Conservation (phyloP, 352 stramenopile genomes). For the Phytophthora capsici region DNA sequence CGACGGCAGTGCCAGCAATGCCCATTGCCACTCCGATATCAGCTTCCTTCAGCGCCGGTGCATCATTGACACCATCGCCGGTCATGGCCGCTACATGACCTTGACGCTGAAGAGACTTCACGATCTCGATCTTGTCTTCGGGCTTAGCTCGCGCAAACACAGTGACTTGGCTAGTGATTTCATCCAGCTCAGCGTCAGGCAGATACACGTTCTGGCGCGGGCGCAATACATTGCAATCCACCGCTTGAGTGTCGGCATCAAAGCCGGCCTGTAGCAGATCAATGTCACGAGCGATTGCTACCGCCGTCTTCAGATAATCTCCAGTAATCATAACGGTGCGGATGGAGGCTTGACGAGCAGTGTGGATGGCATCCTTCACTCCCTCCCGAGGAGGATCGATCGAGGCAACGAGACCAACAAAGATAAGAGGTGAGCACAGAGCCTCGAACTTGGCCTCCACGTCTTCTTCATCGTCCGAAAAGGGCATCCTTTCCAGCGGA, state of each 20-base stretch:
- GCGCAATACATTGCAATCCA: conserved; percentile 73
- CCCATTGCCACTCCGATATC: conserved; percentile 98
- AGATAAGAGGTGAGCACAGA: conserved; percentile 81
- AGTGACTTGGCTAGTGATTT: conserved; percentile 69
- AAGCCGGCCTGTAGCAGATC: conserved; percentile 76
- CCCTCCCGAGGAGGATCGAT: conserved; percentile 76
- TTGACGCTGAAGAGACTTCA: conserved; percentile 92
- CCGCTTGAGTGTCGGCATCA: conserved; percentile 57
- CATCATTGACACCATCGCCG: conserved; percentile 98
- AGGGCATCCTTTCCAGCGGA: conserved; percentile 51
- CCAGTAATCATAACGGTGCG: conserved; percentile 94
- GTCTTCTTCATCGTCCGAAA: conserved; percentile 55
- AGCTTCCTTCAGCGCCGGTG: conserved; percentile 95
- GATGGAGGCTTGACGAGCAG: conserved; percentile 57
- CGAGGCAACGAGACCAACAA: conserved; percentile 94
- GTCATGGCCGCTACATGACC: conserved; percentile 94
- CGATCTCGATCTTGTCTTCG: conserved; percentile 96
- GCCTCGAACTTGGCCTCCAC: conserved; percentile 63
- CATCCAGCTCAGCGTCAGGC: conserved; percentile 80
- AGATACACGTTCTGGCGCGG: conserved; percentile 54
- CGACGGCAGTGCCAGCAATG: conserved; percentile 96
- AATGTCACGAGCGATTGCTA: conserved; percentile 93
- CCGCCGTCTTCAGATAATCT: conserved; percentile 95
- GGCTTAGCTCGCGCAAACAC: conserved; percentile 97
- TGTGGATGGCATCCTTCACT: conserved; percentile 67